Evolutionary conservation across 345 rosid species (phyloP), one percentile per base, ranked within the genome.

Genomic region (Murraya paniculata): DNA sequence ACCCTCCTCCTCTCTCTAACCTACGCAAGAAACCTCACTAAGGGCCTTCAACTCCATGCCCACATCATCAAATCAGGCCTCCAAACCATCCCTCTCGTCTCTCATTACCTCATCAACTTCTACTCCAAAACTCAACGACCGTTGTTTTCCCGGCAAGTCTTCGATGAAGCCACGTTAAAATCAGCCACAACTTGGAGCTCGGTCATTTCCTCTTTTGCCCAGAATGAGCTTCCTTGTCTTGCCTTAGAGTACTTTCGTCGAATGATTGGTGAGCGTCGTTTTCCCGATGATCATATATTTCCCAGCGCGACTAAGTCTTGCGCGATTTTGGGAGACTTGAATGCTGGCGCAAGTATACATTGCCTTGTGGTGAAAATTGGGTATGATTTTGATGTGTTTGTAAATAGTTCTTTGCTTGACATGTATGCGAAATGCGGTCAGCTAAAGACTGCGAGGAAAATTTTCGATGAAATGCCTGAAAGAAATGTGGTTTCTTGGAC

Each of bases 401-500:
- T 95, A 6, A 94, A 88, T 60, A 95, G 95, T 81, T 93, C 98
- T 53, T 39, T 89, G 79, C 89, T 93, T 22, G 98, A 95, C 41
- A 93, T 95, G 98, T 95, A 95, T 14, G 88, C 91, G 0, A 95
- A 93, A 74, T 95, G 97, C 64, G 89, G 96, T 61, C 89, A 84
- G 27, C 77, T 91, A 69, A 31, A 39, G 65, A 79, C 81, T 75
- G 97, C 95, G 18, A 86, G 97, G 90, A 85, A 78, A 55, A 18
- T 89, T 88, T 95, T 95, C 64, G 95, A 92, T 75, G 89, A 87
- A 90, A 95, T 95, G 98, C 94, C 98, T 39, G 83, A 82, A 0
- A 86, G 87, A 78, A 95, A 95, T 73, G 94, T 93, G 16, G 98
- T 95, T 64, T 91, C 98, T 65, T 95, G 98, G 98, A 95, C 93